These are phyloP conservation scores for Hypoxylon lenormandii DNA, from an alignment of 495 filamentous ascomycete genomes.

Conservation along the genomic window DNA sequence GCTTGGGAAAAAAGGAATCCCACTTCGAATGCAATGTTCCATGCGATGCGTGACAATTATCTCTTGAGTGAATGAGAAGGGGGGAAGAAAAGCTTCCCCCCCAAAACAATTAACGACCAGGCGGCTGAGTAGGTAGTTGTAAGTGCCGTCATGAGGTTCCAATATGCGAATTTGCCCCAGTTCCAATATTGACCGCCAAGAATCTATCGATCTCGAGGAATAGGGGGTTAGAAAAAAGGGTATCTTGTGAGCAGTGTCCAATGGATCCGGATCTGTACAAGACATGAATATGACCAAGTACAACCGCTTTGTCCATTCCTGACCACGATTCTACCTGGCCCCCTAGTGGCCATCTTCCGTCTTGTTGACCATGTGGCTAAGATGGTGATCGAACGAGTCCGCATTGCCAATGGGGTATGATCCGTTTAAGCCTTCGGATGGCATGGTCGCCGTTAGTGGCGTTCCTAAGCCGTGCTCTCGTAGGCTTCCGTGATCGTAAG, in stretches of 20 bases:
- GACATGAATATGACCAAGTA: neutral
- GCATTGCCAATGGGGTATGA: slow-evolving; percentile 37
- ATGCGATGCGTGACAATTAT: slow-evolving; percentile 42
- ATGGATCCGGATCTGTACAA: neutral
- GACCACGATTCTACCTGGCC: neutral
- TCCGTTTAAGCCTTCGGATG: slow-evolving; percentile 47
- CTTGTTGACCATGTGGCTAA: slow-evolving; percentile 44
- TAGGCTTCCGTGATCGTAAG: slow-evolving; percentile 50
- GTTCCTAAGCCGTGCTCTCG: slow-evolving; percentile 49
- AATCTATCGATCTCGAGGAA: slow-evolving; percentile 17
- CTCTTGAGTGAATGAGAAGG: slow-evolving; percentile 18
- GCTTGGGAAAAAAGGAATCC: slow-evolving; percentile 22
- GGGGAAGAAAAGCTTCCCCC: neutral
- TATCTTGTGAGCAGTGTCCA: too few species aligned
- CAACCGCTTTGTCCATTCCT: neutral
- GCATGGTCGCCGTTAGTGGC: slow-evolving; percentile 48
- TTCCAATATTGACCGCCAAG: slow-evolving; percentile 29
- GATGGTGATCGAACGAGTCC: slow-evolving; percentile 38
- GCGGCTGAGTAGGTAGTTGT: slow-evolving; percentile 15
- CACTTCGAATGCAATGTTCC: slow-evolving; percentile 45
- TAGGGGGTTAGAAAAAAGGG: slow-evolving; percentile 2
- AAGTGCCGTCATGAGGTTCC: slow-evolving; percentile 33
- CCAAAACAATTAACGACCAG: slow-evolving; percentile 21
- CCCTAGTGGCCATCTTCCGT: slow-evolving; percentile 36
- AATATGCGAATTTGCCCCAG: slow-evolving; percentile 14